A percentile compares a stretch with the other conserved stretches of the same genome.
Conservation (phyloP, 177 flowering plant genomes). For the Vitis hybrid region DNA sequence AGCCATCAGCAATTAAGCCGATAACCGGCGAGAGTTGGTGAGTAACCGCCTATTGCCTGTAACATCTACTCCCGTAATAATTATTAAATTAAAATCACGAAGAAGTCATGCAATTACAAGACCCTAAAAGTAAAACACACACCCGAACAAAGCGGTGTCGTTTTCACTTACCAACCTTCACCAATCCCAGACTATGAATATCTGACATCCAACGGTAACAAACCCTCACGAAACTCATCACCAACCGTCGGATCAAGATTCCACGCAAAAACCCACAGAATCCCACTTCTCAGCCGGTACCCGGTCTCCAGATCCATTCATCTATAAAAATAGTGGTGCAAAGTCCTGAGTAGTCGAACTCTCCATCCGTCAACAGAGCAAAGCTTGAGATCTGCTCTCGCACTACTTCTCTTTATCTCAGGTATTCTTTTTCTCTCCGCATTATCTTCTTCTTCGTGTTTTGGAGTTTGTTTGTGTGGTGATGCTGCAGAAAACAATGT, state of each 20-base stretch:
- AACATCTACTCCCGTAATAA: background rate
- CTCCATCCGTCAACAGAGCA: background rate
- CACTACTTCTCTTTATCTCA: background rate
- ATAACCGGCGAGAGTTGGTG: conserved; percentile 20
- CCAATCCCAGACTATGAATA: background rate
- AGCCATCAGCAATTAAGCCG: conserved; percentile 5
- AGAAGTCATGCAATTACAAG: background rate
- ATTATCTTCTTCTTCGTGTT: background rate
- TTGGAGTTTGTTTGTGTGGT: background rate
- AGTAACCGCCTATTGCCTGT: conserved; percentile 21
- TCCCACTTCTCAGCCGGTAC: conserved; percentile 15
- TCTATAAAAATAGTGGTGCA: conserved; percentile 17
- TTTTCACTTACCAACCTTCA: conserved; percentile 16
- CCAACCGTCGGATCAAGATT: background rate
- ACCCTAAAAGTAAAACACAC: background rate
- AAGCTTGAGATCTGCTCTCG: conserved; percentile 9
- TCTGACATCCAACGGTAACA: conserved; percentile 21
- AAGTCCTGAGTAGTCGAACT: background rate
- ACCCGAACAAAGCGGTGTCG: background rate
- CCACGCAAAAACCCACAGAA: conserved; percentile 1
- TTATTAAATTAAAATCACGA: too few relatives aligned
- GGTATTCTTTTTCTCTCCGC: background rate
- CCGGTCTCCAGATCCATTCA: conserved; percentile 5
- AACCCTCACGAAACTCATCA: background rate
- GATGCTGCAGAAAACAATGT: background rate